Percentiles rank a stretch among this genome's conserved stretches.
These are phyloP conservation scores for Phlebiopsis gigantea DNA, from an alignment of 768 basidiomycete genomes.

Conservation along the genomic window DNA sequence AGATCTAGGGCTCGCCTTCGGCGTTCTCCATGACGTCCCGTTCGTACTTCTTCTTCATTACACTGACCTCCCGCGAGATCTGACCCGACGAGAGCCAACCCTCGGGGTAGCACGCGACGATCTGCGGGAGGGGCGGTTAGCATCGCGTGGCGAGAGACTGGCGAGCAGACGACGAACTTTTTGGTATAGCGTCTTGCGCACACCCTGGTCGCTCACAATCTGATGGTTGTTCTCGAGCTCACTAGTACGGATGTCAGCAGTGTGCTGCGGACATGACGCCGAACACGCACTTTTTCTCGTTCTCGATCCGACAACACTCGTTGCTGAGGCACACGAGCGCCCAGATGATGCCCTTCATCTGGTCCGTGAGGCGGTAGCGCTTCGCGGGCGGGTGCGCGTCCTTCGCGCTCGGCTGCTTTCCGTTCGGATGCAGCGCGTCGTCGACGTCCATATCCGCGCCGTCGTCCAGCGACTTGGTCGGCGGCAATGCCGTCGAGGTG, in stretches of 20 bases:
- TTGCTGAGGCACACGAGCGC: slow-evolving; percentile 77
- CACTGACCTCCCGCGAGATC: slow-evolving; percentile 84
- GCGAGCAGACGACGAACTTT: slow-evolving; percentile 38
- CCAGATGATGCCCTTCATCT: slow-evolving; percentile 78
- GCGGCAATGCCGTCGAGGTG: not conserved
- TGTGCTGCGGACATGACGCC: not conserved
- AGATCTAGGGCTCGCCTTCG: slow-evolving; percentile 25
- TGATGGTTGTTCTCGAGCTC: slow-evolving; percentile 61
- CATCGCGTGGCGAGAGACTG: not conserved
- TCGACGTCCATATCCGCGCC: slow-evolving; percentile 22
- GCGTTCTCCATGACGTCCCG: slow-evolving; percentile 64
- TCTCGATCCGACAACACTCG: slow-evolving; percentile 68
- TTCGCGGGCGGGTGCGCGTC: slow-evolving; percentile 63
- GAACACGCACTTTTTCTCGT: slow-evolving; percentile 53
- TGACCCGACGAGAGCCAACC: slow-evolving; percentile 86
- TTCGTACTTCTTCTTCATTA: slow-evolving; percentile 80
- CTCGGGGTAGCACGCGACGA: slow-evolving; percentile 74
- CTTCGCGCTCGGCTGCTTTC: slow-evolving; percentile 19
- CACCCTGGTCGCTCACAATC: slow-evolving; percentile 75
- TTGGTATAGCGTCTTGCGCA: slow-evolving; percentile 77
- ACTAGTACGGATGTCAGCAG: slow-evolving; percentile 19
- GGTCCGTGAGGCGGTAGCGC: slow-evolving; percentile 75
- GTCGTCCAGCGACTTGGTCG: slow-evolving; percentile 14
- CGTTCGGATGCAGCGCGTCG: slow-evolving; percentile 27
- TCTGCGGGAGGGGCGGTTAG: slow-evolving; percentile 30